A percentile compares a stretch with the other conserved stretches of the same genome.
Conservation (phyloP, 345 rosid species). For the Linum trigynum region DNA sequence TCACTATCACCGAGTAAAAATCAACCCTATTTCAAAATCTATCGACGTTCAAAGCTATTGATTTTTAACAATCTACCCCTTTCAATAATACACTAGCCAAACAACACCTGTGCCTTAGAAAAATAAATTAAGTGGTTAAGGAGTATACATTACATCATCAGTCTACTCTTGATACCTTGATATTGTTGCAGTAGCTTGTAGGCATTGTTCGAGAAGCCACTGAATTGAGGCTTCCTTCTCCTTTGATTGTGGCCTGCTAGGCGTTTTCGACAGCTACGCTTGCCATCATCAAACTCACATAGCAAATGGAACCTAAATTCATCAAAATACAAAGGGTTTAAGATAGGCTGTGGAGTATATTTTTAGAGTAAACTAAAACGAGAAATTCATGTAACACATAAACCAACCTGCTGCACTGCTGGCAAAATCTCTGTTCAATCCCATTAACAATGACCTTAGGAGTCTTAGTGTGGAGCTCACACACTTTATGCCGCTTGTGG, state of each 20-base stretch:
- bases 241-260: conserved; percentile 39
- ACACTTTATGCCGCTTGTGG: conserved; percentile 50
- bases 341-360: neutral
- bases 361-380: conserved; percentile 2
- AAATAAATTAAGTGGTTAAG: neutral
- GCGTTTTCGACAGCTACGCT: conserved; percentile 42
- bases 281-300: conserved; percentile 36
- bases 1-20: neutral
- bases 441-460: conserved; percentile 47
- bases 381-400: neutral
- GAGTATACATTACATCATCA: neutral
- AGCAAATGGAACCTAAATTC: conserved; percentile 34
- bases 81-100: neutral
- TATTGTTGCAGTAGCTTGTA: conserved; percentile 19
- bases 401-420: conserved; percentile 53
- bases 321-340: conserved; percentile 8
- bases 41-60: neutral
- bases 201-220: conserved; percentile 19
- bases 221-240: conserved; percentile 33
- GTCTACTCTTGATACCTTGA: conserved; percentile 18
- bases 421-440: conserved; percentile 50
- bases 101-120: neutral
- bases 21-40: neutral
- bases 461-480: conserved; percentile 50
- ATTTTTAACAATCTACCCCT: neutral